phyloP scores from a whole-genome alignment of 768 basidiomycete species.

The Pleurotus tuoliensis region DNA sequence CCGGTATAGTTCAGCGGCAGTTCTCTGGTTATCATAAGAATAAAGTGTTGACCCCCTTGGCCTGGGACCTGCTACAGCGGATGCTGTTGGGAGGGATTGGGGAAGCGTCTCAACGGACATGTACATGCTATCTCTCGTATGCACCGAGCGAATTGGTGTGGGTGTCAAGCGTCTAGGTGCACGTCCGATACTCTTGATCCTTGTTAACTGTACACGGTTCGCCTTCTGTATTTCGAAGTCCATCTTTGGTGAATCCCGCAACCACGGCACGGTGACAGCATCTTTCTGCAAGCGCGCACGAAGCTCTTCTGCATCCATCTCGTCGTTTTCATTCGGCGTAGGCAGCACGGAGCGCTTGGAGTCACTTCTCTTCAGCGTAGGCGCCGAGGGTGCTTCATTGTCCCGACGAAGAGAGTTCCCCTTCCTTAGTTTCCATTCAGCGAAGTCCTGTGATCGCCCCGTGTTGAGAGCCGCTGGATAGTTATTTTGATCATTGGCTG shows the following conservation, averaged over 20 bases:
- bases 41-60: background rate
- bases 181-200: conserved; percentile 38
- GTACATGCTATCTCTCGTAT: conserved; percentile 27
- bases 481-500: background rate
- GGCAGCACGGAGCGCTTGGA: conserved; percentile 1
- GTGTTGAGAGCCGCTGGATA: conserved; percentile 8
- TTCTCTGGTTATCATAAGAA: background rate
- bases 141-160: conserved; percentile 20
- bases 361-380: background rate
- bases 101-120: conserved; percentile 29
- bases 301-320: conserved; percentile 1
- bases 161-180: conserved; percentile 33
- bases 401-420: background rate
- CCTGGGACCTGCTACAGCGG: background rate
- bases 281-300: conserved; percentile 7
- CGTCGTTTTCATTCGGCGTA: background rate
- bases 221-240: conserved; percentile 2
- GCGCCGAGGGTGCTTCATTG: background rate
- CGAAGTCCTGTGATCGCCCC: conserved; percentile 1
- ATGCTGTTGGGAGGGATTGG: conserved; percentile 3
- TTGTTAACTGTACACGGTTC: conserved; percentile 11
- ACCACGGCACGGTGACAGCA: conserved; percentile 15
- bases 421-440: background rate
- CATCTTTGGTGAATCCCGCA: conserved; percentile 11
- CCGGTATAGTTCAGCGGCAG: conserved; percentile 15